Evolutionary conservation across 2,329 filamentous ascomycete genomes (phyloP).

Genomic region (Zymoseptoria tritici): DNA sequence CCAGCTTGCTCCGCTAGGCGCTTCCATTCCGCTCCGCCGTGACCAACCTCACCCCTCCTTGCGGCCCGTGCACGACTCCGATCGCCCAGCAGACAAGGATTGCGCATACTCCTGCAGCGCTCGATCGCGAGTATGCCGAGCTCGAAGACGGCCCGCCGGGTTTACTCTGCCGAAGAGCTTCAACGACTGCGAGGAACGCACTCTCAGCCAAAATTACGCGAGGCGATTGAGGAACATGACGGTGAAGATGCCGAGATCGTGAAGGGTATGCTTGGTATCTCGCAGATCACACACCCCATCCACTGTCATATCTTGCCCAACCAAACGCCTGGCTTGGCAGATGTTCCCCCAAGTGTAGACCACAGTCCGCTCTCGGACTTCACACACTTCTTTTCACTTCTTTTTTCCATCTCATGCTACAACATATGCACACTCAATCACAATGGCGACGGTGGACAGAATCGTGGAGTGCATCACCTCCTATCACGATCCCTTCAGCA

Average conservation of each 20-base stretch:
- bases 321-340: slow-evolving; percentile 3
- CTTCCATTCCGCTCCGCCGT: neutral
- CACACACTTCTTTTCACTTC: slow-evolving; percentile 2
- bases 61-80: neutral
- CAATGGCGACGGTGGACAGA: neutral
- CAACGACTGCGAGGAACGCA: slow-evolving; percentile 28
- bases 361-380: neutral
- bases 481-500: slow-evolving; percentile 1
- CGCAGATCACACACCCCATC: neutral
- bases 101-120: neutral
- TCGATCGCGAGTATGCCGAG: neutral
- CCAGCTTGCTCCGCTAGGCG: neutral
- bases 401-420: neutral
- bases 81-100: neutral
- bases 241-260: slow-evolving; percentile 31
- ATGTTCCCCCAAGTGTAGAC: neutral
- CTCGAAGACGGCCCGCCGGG: slow-evolving; percentile 24
- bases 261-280: slow-evolving; percentile 26
- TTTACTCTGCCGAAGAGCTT: slow-evolving; percentile 33
- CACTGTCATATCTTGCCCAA: neutral
- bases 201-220: slow-evolving; percentile 29
- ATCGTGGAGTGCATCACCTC: neutral
- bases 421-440: neutral
- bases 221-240: slow-evolving; percentile 31
- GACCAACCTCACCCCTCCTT: neutral